Conservation (phyloP, 768 basidiomycete genomes). For the Lentinula edodes region DNA sequence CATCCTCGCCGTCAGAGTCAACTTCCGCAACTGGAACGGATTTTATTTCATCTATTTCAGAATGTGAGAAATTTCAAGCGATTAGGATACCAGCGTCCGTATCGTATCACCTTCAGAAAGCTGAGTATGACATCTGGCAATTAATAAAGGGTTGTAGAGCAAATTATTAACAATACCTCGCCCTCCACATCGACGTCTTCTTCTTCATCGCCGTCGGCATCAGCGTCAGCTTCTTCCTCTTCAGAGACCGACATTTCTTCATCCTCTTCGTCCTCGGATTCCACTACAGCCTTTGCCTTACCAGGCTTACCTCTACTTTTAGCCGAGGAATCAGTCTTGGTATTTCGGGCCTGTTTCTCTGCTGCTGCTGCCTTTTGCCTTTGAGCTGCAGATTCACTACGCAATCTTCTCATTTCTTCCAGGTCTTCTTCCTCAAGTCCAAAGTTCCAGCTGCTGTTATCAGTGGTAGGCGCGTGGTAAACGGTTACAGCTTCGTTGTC, state of each 20-base stretch:
- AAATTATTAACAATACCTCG: background rate
- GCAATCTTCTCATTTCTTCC: conserved; percentile 6
- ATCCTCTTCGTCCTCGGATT: background rate
- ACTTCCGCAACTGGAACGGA: background rate
- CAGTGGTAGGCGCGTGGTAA: background rate
- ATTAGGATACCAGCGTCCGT: background rate
- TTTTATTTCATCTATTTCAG: background rate
- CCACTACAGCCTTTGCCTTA: background rate
- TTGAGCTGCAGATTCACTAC: background rate
- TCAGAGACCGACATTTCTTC: background rate
- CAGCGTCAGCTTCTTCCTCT: background rate
- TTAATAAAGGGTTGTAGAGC: background rate
- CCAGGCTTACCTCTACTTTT: conserved; percentile 1
- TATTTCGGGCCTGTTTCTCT: background rate
- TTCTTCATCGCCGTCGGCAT: conserved; percentile 1
- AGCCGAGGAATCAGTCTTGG: background rate
- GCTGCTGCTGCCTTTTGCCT: background rate
- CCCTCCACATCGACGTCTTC: background rate
- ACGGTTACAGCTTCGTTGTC: background rate
- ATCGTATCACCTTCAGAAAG: background rate
- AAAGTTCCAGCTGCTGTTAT: conserved; percentile 2
- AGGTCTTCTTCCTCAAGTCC: background rate
- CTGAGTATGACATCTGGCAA: background rate
- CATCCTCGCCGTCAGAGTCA: background rate
- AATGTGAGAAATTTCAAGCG: background rate